These are phyloP conservation scores for Talaromyces sp. DNA, from an alignment of 2,329 filamentous ascomycete species.

Conservation along the genomic window DNA sequence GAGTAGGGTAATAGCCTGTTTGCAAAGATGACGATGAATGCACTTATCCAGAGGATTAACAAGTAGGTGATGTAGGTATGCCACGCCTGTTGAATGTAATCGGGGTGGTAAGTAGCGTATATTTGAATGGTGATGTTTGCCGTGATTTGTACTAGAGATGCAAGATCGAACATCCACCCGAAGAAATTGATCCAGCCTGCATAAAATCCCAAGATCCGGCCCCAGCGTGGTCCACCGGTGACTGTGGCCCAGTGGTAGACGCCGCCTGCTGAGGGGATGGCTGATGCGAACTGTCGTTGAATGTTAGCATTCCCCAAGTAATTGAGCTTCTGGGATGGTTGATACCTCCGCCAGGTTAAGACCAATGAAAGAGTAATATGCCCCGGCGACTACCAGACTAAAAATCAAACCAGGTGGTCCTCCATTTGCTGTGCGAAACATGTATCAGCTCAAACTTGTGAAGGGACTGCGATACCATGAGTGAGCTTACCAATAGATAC, in stretches of 20 bases:
- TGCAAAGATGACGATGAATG: constrained; percentile 49
- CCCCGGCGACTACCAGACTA: constrained; percentile 50
- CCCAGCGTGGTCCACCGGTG: constrained; percentile 40
- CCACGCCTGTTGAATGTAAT: constrained; percentile 48
- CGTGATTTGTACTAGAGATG: constrained; percentile 12
- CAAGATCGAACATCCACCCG: constrained; percentile 21
- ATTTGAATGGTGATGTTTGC: constrained; percentile 9
- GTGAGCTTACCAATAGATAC: constrained; percentile 24
- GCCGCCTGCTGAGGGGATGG: constrained; percentile 51
- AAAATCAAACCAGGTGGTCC: constrained; percentile 51
- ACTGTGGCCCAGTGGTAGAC: constrained; percentile 55
- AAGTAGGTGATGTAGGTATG: constrained; percentile 48
- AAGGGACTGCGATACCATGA: no score
- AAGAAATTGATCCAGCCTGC: constrained; percentile 48
- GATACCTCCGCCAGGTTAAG: constrained; percentile 42
- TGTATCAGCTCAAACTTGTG: constrained; percentile 1
- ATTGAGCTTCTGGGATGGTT: neutral
- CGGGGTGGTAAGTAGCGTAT: constrained; percentile 40
- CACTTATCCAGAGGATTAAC: constrained; percentile 44
- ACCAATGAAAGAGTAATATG: constrained; percentile 49
- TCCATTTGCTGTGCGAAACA: constrained; percentile 44
- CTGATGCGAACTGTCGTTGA: constrained; percentile 43
- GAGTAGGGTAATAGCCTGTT: constrained; percentile 45
- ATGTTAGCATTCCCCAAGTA: neutral
- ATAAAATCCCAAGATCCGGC: constrained; percentile 31